These are phyloP conservation scores for Solanum virginianum DNA, from an alignment of 257 asterid genomes.

Conservation along the genomic window DNA sequence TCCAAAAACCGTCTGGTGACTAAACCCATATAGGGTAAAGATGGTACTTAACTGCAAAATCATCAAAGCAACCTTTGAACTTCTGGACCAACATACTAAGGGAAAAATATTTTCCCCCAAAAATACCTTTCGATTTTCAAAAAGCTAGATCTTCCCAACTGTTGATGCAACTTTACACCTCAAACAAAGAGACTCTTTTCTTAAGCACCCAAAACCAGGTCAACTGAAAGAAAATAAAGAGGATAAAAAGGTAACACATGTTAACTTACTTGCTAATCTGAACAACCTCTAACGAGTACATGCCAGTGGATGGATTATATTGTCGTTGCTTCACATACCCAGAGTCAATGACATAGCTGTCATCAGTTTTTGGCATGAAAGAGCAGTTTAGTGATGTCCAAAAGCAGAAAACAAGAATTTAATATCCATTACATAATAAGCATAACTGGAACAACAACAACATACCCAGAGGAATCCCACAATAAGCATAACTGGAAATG, in stretches of 20 bases:
- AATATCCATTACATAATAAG: neutral
- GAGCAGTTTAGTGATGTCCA: neutral
- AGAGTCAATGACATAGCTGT: conserved; percentile 81
- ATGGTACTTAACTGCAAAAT: neutral
- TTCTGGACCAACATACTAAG: neutral
- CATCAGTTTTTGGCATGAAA: neutral
- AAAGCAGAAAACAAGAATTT: neutral
- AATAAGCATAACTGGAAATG: neutral
- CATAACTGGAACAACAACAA: neutral
- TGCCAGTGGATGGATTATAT: conserved; percentile 91
- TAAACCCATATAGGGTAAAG: neutral
- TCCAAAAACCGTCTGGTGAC: neutral
- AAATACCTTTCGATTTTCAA: neutral
- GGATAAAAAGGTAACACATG: neutral
- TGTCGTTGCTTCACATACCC: conserved; percentile 97
- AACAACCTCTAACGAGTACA: conserved; percentile 90
- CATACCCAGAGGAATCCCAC: too few species aligned
- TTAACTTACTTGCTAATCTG: conserved; percentile 87
- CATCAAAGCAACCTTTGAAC: neutral
- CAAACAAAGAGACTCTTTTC: neutral
- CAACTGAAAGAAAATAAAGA: neutral
- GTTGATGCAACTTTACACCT: neutral
- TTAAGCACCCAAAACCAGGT: neutral
- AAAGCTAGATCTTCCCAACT: neutral
- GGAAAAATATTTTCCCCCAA: neutral